These are phyloP conservation scores for Turritis glabra DNA, from an alignment of 345 rosid genomes.

Conservation along the genomic window DNA sequence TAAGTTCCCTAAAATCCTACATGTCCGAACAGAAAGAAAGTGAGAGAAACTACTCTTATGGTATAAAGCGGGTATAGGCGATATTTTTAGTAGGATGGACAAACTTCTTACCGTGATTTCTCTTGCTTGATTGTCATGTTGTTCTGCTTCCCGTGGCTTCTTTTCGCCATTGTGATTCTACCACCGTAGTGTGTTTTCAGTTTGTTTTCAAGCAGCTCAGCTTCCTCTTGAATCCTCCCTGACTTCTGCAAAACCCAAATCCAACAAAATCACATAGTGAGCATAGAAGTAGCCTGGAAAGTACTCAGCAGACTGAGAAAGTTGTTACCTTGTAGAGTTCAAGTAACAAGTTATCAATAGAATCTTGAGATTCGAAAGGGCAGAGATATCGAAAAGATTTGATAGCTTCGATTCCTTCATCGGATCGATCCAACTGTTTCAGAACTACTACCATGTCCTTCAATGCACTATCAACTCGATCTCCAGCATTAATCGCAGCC, in stretches of 20 bases:
- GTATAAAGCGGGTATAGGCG: background rate
- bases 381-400: slow-evolving; percentile 73
- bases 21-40: background rate
- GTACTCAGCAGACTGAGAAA: background rate
- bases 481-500: slow-evolving; percentile 83
- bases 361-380: slow-evolving; percentile 70
- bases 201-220: slow-evolving; percentile 34
- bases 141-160: background rate
- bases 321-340: slow-evolving; percentile 72
- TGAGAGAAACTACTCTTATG: background rate
- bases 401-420: slow-evolving; percentile 87
- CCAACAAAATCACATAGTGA: background rate
- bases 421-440: slow-evolving; percentile 61
- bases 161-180: background rate
- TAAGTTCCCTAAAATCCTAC: slow-evolving; percentile 70
- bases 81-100: background rate
- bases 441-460: slow-evolving; percentile 80
- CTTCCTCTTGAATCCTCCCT: slow-evolving; percentile 33
- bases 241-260: slow-evolving; percentile 21
- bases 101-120: slow-evolving; percentile 21
- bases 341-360: slow-evolving; percentile 78
- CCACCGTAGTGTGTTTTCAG: slow-evolving; percentile 3
- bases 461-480: slow-evolving; percentile 66
- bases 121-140: slow-evolving; percentile 20
- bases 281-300: background rate